phyloP scores from a whole-genome alignment of 176 grass and related monocot genomes.

The Zizania latifolia region DNA sequence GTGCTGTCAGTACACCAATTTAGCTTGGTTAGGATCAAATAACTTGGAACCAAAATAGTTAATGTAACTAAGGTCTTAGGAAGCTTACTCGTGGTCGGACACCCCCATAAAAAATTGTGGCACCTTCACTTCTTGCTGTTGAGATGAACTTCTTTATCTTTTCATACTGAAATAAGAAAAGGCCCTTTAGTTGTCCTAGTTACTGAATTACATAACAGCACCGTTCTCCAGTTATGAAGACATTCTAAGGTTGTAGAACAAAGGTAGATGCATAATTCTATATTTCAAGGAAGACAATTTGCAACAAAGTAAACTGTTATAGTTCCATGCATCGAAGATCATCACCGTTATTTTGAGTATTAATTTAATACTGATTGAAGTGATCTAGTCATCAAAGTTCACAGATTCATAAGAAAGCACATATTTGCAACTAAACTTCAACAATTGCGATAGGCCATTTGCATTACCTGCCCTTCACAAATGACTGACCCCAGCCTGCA shows the following conservation, averaged over 20 bases:
- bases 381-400: background rate
- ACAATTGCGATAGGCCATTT: background rate
- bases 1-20: constrained; percentile 48
- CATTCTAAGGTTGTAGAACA: background rate
- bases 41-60: background rate
- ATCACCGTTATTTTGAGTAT: background rate
- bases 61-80: background rate
- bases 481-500: constrained; percentile 88
- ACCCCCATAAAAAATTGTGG: constrained; percentile 74
- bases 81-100: constrained; percentile 63
- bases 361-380: background rate
- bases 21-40: constrained; percentile 23
- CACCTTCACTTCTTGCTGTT: constrained; percentile 75
- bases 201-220: background rate
- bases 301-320: background rate
- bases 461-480: constrained; percentile 85
- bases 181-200: background rate
- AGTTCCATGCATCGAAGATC: background rate
- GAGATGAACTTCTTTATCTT: constrained; percentile 76
- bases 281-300: background rate
- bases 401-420: background rate
- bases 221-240: constrained; percentile 1
- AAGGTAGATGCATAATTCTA: constrained; percentile 4
- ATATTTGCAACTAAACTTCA: constrained; percentile 10
- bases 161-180: constrained; percentile 56